phyloP scores from a whole-genome alignment of 805 yeast genomes.

The Blastobotrys peoriensis region DNA sequence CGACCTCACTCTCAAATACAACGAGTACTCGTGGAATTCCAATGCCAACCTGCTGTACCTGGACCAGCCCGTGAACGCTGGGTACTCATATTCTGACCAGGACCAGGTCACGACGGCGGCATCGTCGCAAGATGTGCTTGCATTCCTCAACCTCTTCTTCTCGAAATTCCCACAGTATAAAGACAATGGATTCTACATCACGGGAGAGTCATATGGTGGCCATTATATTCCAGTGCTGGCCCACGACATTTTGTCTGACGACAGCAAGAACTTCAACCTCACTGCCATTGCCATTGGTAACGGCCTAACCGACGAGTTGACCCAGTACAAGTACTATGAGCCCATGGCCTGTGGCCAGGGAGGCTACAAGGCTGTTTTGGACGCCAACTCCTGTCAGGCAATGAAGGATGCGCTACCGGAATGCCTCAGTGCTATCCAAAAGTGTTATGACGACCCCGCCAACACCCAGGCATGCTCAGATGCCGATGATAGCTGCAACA shows the following conservation, averaged over 20 bases:
- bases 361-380: conserved; percentile 64
- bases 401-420: conserved; percentile 36
- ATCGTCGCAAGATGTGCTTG: conserved; percentile 73
- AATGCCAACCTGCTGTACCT: conserved; percentile 75
- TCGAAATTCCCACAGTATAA: conserved; percentile 53
- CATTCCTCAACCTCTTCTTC: conserved; percentile 68
- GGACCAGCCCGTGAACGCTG: conserved; percentile 80
- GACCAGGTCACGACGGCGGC: conserved; percentile 63
- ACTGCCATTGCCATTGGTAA: conserved; percentile 85
- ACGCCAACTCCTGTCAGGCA: conserved; percentile 58
- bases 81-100: conserved; percentile 56
- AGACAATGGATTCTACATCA: conserved; percentile 57
- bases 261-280: conserved; percentile 52
- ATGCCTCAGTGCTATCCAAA: conserved; percentile 50
- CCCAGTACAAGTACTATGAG: conserved; percentile 69
- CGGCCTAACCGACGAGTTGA: conserved; percentile 72
- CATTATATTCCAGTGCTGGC: conserved; percentile 84
- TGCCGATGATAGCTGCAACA: conserved; percentile 59
- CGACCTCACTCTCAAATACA: conserved; percentile 48
- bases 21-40: conserved; percentile 69
- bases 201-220: conserved; percentile 83
- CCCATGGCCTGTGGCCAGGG: conserved; percentile 93
- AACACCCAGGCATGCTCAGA: conserved; percentile 65
- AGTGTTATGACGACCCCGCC: conserved; percentile 59
- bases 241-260: conserved; percentile 57